phyloP scores from a whole-genome alignment of 2,329 filamentous ascomycete species.

The Verticillium nubilum region DNA sequence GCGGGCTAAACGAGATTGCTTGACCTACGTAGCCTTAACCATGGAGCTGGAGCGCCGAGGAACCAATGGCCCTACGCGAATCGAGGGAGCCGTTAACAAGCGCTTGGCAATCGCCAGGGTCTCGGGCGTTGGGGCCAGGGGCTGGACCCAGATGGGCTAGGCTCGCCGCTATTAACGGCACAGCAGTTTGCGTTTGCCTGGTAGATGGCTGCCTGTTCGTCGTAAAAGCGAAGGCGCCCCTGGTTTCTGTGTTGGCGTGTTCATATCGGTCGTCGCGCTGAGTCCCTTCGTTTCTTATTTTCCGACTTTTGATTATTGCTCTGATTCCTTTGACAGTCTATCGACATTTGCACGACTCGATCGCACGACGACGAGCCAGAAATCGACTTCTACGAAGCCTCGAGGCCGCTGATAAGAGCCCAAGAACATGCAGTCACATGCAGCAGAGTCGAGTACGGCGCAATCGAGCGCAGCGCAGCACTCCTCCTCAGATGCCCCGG shows the following conservation, averaged over 20 bases:
- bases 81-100: background rate
- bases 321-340: no score
- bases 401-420: background rate
- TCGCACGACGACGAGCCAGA: no score
- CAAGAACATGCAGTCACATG: background rate
- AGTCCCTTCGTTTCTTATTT: slow-evolving; percentile 1
- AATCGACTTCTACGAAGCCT: no score
- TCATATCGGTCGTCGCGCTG: background rate
- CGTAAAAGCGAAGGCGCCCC: background rate
- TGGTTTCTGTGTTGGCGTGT: background rate
- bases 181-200: background rate
- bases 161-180: background rate
- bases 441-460: background rate
- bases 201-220: background rate
- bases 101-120: background rate
- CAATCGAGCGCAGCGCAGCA: background rate
- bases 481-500: background rate
- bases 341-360: no score
- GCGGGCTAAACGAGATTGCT: background rate
- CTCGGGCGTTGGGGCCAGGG: background rate
- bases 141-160: background rate
- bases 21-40: background rate
- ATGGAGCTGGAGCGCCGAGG: background rate
- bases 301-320: no score
- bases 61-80: background rate